Evolutionary conservation across 345 rosid species (phyloP).

Genomic region (Firmiana major): DNA sequence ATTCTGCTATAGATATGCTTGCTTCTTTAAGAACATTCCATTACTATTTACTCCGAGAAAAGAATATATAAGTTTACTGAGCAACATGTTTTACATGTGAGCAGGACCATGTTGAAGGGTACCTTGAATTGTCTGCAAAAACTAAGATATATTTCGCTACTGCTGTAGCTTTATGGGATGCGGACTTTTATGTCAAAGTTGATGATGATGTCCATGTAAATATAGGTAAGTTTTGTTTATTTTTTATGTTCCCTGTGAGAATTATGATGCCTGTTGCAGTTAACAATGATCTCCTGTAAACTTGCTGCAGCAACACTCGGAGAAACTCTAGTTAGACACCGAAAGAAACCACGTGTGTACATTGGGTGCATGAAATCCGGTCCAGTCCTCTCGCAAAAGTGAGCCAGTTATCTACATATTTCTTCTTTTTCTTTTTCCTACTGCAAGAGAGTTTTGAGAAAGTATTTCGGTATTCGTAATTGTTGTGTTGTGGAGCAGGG

Average conservation of each 20-base stretch:
- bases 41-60: neutral
- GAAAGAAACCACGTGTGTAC: constrained; percentile 67
- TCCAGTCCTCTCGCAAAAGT: constrained; percentile 91
- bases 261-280: neutral
- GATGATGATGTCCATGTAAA: constrained; percentile 99
- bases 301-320: constrained; percentile 78
- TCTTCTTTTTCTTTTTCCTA: neutral
- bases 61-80: neutral
- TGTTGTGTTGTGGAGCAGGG: constrained; percentile 44
- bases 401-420: constrained; percentile 21
- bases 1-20: neutral
- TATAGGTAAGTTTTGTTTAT: constrained; percentile 46
- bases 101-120: constrained; percentile 98
- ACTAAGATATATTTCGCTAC: constrained; percentile 92
- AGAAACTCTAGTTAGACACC: constrained; percentile 78
- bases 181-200: constrained; percentile 94
- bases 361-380: constrained; percentile 99
- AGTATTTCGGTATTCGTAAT: constrained; percentile 1
- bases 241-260: neutral
- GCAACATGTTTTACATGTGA: constrained; percentile 7
- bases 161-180: constrained; percentile 86
- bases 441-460: neutral
- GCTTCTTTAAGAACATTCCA: neutral
- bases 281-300: constrained; percentile 13
- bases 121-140: constrained; percentile 94